A percentile compares a stretch with the other conserved stretches of the same genome.
These are phyloP conservation scores for Penstemon newberryi DNA, from an alignment of 257 asterid species.

Conservation along the genomic window DNA sequence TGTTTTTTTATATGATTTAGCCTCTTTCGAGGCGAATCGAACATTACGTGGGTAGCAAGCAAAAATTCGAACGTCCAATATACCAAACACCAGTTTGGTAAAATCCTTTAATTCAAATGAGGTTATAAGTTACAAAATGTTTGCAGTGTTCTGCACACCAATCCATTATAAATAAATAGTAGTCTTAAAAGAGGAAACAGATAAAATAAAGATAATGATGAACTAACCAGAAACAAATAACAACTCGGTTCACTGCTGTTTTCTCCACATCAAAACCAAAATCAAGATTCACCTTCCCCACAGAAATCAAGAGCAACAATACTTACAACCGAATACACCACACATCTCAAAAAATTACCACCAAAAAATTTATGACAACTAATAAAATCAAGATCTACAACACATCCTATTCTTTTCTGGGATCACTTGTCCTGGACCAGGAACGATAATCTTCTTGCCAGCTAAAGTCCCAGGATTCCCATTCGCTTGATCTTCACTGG, in stretches of 20 bases:
- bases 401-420: slow-evolving; percentile 72
- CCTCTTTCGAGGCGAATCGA: too few species aligned
- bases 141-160: not conserved
- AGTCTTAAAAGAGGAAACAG: not conserved
- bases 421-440: slow-evolving; percentile 66
- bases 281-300: slow-evolving; percentile 23
- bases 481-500: slow-evolving; percentile 50
- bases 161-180: not conserved
- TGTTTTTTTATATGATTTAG: too few species aligned
- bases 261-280: slow-evolving; percentile 23
- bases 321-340: slow-evolving; percentile 34
- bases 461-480: slow-evolving; percentile 55
- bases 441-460: slow-evolving; percentile 64
- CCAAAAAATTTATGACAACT: not conserved
- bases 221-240: slow-evolving; percentile 14
- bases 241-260: slow-evolving; percentile 5
- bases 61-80: too few species aligned
- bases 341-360: slow-evolving; percentile 28
- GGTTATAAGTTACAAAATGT: not conserved
- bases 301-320: slow-evolving; percentile 19
- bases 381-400: slow-evolving; percentile 45
- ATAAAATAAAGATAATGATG: not conserved
- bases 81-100: too few species aligned
- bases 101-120: not conserved
- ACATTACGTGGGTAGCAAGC: too few species aligned